Percentiles rank a stretch among this genome's conserved stretches.
Evolutionary conservation across 345 rosid genomes (phyloP).

Genomic region (Bruguiera sexangula): DNA sequence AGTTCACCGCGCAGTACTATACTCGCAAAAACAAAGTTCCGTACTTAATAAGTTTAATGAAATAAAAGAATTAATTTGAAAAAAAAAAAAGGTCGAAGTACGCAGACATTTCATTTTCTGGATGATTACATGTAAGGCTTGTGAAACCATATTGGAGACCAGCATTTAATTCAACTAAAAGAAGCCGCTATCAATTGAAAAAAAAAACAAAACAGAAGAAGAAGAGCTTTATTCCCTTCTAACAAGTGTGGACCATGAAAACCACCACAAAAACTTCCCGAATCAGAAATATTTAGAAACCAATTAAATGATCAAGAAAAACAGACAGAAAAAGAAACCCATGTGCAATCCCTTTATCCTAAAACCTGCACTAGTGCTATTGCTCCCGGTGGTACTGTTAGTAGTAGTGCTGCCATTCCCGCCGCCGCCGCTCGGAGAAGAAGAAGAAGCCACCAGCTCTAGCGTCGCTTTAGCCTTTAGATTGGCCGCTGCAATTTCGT

Average conservation of each 20-base stretch:
- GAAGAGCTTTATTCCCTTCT: neutral
- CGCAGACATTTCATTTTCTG: no score
- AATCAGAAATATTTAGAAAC: neutral
- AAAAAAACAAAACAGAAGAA: no score
- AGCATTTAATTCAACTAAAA: no score
- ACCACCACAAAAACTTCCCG: neutral
- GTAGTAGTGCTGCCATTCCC: neutral
- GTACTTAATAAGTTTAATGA: no score
- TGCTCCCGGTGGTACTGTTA: neutral
- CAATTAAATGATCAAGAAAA: constrained; percentile 9
- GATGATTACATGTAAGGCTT: no score
- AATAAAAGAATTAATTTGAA: no score
- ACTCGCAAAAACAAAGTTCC: no score
- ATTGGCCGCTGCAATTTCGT: constrained; percentile 8
- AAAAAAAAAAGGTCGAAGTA: no score
- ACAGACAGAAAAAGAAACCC: constrained; percentile 10
- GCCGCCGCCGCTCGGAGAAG: neutral
- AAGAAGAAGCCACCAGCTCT: neutral
- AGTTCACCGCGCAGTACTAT: no score
- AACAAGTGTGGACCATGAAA: neutral
- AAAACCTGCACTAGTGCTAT: constrained; percentile 3
- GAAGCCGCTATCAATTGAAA: no score
- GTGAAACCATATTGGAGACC: no score
- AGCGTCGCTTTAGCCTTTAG: constrained; percentile 11
- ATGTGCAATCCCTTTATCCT: constrained; percentile 4